Evolutionary conservation across 2,329 filamentous ascomycete species (phyloP).

Genomic region (Lachnum nothofagi): DNA sequence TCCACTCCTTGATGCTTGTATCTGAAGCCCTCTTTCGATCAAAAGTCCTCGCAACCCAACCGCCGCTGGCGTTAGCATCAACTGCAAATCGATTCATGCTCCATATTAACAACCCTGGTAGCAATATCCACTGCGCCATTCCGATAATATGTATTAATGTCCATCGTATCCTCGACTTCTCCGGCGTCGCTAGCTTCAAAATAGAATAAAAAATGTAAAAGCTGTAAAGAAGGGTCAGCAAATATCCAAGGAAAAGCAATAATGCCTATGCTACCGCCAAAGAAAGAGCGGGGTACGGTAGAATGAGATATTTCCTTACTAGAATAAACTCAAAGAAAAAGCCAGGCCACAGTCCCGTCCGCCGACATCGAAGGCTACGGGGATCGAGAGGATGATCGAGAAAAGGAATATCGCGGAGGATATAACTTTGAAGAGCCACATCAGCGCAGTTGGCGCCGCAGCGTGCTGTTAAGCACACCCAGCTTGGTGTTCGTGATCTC

Average conservation of each 20-base stretch:
- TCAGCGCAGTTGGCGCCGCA: constrained; percentile 50
- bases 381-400: constrained; percentile 90
- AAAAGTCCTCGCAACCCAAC: constrained; percentile 80
- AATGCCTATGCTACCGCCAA: neutral
- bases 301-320: constrained; percentile 25
- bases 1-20: constrained; percentile 71
- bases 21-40: constrained; percentile 59
- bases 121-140: constrained; percentile 77
- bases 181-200: constrained; percentile 75
- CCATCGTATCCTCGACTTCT: constrained; percentile 68
- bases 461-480: constrained; percentile 42
- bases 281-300: neutral
- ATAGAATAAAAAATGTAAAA: constrained; percentile 89
- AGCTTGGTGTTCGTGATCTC: constrained; percentile 20
- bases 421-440: constrained; percentile 78
- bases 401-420: constrained; percentile 82
- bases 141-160: constrained; percentile 64
- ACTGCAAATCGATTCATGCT: constrained; percentile 91
- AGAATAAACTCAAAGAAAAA: constrained; percentile 82
- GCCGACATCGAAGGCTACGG: constrained; percentile 95
- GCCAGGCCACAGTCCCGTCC: constrained; percentile 89
- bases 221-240: constrained; percentile 6
- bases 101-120: constrained; percentile 88
- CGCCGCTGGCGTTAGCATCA: constrained; percentile 65
- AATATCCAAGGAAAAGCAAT: neutral